Evolutionary conservation across 768 basidiomycete genomes (phyloP).

Genomic region (Clavulina sp.): DNA sequence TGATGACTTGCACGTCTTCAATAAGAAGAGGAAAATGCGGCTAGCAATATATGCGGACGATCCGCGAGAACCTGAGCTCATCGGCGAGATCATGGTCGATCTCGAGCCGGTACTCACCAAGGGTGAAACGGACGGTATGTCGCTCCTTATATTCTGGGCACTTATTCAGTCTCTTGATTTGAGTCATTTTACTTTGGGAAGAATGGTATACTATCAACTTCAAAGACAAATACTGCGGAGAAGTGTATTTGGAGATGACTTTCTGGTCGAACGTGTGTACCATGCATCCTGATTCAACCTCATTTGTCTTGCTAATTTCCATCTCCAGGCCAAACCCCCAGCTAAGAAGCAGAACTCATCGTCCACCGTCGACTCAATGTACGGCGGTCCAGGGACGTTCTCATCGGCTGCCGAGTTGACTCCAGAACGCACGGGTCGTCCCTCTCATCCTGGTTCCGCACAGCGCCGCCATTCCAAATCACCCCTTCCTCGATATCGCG

Average conservation of each 20-base stretch:
- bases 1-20: slow-evolving; percentile 21
- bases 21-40: slow-evolving; percentile 58
- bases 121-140: slow-evolving; percentile 90
- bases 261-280: slow-evolving; percentile 82
- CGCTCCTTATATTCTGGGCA: background rate
- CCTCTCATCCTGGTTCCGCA: background rate
- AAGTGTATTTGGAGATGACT: slow-evolving; percentile 90
- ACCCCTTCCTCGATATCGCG: background rate
- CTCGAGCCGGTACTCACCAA: slow-evolving; percentile 80
- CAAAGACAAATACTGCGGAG: slow-evolving; percentile 89
- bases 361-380: slow-evolving; percentile 40
- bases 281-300: background rate
- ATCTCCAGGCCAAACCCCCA: slow-evolving; percentile 53
- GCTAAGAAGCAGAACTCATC: slow-evolving; percentile 41
- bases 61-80: slow-evolving; percentile 82
- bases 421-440: background rate
- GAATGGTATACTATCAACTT: slow-evolving; percentile 87
- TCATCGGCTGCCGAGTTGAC: slow-evolving; percentile 29
- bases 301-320: background rate
- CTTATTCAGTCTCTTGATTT: slow-evolving; percentile 5
- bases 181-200: slow-evolving; percentile 20
- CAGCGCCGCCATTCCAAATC: background rate
- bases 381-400: slow-evolving; percentile 67
- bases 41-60: slow-evolving; percentile 91
- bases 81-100: slow-evolving; percentile 81